These are phyloP conservation scores for Anthracocystis panici-leucophaei DNA, from an alignment of 1,284 basidiomycete genomes.

Conservation along the genomic window DNA sequence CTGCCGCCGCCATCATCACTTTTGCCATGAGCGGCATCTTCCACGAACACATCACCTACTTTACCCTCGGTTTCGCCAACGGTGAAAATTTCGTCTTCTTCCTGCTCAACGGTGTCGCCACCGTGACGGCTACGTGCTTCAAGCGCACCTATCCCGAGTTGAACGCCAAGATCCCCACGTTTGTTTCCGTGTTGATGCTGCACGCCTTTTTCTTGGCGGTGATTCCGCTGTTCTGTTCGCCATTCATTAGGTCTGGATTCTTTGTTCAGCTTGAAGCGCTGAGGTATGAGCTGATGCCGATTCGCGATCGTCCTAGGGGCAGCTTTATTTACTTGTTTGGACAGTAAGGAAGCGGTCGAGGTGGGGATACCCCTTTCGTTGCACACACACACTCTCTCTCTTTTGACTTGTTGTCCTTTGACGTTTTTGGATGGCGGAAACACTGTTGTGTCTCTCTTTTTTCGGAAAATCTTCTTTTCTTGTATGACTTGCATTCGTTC, in stretches of 20 bases:
- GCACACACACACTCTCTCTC: not conserved
- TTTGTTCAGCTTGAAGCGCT: conserved; percentile 64
- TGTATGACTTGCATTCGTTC: not conserved
- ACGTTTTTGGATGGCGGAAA: not conserved
- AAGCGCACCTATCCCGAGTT: conserved; percentile 55
- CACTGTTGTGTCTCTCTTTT: too few relatives aligned
- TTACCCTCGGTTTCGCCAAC: conserved; percentile 59
- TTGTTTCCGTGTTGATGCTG: conserved; percentile 56
- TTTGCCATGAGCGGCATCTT: conserved; percentile 66
- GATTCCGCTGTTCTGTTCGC: conserved; percentile 65
- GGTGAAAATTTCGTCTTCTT: conserved; percentile 68
- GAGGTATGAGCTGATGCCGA: conserved; percentile 59
- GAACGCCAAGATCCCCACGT: conserved; percentile 59
- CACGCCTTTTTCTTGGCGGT: conserved; percentile 58
- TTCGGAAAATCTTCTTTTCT: too few relatives aligned
- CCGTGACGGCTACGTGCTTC: conserved; percentile 63
- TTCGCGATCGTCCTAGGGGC: conserved; percentile 45
- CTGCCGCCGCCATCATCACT: conserved; percentile 60
- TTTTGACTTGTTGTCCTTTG: not conserved
- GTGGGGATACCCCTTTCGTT: not conserved
- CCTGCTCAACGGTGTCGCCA: conserved; percentile 63
- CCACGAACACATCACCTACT: conserved; percentile 68
- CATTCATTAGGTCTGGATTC: conserved; percentile 62
- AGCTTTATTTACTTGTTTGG: conserved; percentile 65
- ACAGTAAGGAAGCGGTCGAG: conserved; percentile 18